Base-by-base conservation (phyloP, 306 rosid species). In the Dryas octopetala region DNA sequence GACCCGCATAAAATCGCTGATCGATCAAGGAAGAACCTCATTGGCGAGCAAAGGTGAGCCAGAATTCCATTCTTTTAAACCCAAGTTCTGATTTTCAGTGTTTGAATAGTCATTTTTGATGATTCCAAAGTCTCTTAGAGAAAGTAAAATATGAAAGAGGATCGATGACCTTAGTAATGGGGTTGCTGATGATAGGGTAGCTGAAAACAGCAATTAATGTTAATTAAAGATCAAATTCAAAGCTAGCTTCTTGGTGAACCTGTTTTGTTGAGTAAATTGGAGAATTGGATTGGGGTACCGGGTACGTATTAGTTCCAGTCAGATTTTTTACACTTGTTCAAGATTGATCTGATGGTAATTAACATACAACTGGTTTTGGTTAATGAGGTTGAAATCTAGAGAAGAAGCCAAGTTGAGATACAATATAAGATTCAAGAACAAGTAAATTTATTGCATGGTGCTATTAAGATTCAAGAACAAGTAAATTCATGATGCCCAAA, bases 251-350 rank as follows among this genome's bases (percentile, higher is more conserved):
- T 83, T 51, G 87, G 91, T 76, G 96, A 87, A 32, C 90, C 96
- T 78, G 86, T 86, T 70, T 76, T 89, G 88, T 78, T 84, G 87
- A 77, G 60, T 62, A 84, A 88, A 46, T 84, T 95, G 71, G 96
- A 88, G 77, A 80, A 77, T 81, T 95, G 98, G 97, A 89, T 83
- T 71, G 89, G 96, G 88, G 78, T 86, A 76, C 76, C 89, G 96
- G 88, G 78, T 86, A 76, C 76, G 98, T 5, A 80, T 90, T 49
- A 97, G 97, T 76, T 87, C 91, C 55, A 83, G 80, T 73, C 87
- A 86, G 38, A 81, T 95, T 78, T 95, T 95, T 91, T 70, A 90
- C 91, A 5, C 84, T 95, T 73, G 83, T 68, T 78, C 78, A 86
- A 59, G 93, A 90, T 78, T 32, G 2, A 32, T 78, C 86, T 4